phyloP scores from a whole-genome alignment of 345 rosid species.

The Mangifera indica region DNA sequence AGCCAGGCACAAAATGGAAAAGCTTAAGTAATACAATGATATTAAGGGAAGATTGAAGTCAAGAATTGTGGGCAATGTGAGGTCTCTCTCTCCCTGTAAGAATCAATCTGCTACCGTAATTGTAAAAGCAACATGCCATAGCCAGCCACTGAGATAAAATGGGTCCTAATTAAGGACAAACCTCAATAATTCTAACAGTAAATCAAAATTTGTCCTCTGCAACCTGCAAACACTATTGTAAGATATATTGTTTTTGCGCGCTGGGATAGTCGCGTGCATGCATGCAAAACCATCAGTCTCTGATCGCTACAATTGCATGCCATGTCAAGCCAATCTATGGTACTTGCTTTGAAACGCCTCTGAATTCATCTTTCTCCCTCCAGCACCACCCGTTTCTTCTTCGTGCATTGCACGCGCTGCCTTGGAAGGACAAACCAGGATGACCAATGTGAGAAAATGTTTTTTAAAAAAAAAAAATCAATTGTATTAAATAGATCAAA shows the following conservation, averaged over 20 bases:
- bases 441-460: background rate
- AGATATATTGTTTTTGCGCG: background rate
- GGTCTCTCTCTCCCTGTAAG: conserved; percentile 13
- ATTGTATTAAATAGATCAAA: too few relatives aligned
- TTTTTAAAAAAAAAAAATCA: too few relatives aligned
- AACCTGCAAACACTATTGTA: background rate
- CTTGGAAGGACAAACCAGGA: background rate
- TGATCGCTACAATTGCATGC: conserved; percentile 46
- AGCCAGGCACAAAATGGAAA: background rate
- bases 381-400: background rate
- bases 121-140: conserved; percentile 25
- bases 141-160: conserved; percentile 20
- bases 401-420: background rate
- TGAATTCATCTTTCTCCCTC: background rate
- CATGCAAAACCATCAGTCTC: conserved; percentile 23
- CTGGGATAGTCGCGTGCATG: conserved; percentile 5
- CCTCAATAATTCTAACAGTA: conserved; percentile 2
- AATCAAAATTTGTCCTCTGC: background rate
- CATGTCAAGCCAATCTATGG: conserved; percentile 43
- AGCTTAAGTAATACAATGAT: background rate
- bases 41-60: background rate
- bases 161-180: conserved; percentile 17
- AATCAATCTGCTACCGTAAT: background rate
- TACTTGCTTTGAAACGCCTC: conserved; percentile 25
- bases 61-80: background rate